Base-by-base conservation (phyloP, 2,329 filamentous ascomycete genomes). In the Metarhizium humberi region DNA sequence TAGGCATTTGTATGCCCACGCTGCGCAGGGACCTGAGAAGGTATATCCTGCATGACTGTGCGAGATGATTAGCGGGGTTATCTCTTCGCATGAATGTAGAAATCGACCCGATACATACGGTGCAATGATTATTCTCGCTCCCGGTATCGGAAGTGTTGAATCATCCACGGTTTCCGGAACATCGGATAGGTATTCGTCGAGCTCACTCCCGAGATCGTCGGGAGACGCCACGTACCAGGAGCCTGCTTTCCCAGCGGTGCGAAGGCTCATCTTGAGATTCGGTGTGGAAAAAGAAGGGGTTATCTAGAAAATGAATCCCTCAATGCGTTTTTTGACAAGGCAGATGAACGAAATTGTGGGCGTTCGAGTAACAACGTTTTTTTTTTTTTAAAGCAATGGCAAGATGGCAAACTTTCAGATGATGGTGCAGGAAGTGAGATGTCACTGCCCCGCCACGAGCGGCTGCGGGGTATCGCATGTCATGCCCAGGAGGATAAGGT, bases 1-100 rank as follows among this genome's bases (percentile, higher is more conserved):
- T 51, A 95, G 84, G 6, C 82, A 81, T 71, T 90, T 94, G 74
- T 97, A 99, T 8, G 94, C 94, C 85, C 90, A 97, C 47, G 92
- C 94, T 47, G 94, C 94, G 62, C 90, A 92, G 43, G 86, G 82
- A 7, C 94, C 94, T 4, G 94, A 99, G 76, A 92, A 97, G 2
- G 82, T 76, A 73, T 96, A 99, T 58, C 94, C 94, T 57, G 94
- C 94, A 70, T 99, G 94, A 58, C 92, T 96, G 62, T 13, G 30
- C 34, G 30, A 4, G 16, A 52, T 38, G 48, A 36, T 43, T 50
- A 49, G 20, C 16, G 7, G 16, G 10, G 5, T 16, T 20, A 8
- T 47, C 8, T 48, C 34, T 48, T n/a, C 13, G 16, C 34, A 20
- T 3, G 20, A 11, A 14, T 45, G 49, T 20, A 7, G n/a, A 36